Evolutionary conservation across 169 alveolate species (phyloP).

Genomic region (Plasmodium vivax): DNA sequence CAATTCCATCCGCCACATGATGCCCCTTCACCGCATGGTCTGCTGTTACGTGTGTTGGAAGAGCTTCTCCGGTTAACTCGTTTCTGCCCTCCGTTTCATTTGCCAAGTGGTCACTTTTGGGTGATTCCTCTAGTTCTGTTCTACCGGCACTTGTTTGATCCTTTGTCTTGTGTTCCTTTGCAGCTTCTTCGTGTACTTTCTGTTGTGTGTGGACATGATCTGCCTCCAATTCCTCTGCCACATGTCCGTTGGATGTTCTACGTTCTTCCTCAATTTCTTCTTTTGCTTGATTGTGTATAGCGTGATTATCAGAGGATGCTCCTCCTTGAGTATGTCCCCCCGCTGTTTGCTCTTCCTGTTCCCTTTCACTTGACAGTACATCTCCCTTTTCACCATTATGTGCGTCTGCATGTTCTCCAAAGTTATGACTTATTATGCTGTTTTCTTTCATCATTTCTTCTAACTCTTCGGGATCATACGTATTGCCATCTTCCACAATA

Average conservation of each 20-base stretch:
- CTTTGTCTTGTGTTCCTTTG: neutral
- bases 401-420: neutral
- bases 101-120: neutral
- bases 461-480: neutral
- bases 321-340: neutral
- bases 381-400: neutral
- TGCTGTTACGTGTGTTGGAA: neutral
- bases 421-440: neutral
- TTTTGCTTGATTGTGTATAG: neutral
- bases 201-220: neutral
- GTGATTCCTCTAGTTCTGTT: neutral
- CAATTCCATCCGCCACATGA: neutral
- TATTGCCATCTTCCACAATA: neutral
- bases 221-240: neutral
- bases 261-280: neutral
- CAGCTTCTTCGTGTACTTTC: neutral
- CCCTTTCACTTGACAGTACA: neutral
- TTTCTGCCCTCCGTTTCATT: neutral
- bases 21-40: neutral
- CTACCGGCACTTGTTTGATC: neutral
- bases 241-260: neutral
- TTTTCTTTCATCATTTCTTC: constrained; percentile 4
- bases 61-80: neutral
- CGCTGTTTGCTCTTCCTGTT: neutral
- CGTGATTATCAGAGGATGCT: neutral